Evolutionary conservation across 2,329 filamentous ascomycete species (phyloP).

Genomic region (Exophiala calicioides): DNA sequence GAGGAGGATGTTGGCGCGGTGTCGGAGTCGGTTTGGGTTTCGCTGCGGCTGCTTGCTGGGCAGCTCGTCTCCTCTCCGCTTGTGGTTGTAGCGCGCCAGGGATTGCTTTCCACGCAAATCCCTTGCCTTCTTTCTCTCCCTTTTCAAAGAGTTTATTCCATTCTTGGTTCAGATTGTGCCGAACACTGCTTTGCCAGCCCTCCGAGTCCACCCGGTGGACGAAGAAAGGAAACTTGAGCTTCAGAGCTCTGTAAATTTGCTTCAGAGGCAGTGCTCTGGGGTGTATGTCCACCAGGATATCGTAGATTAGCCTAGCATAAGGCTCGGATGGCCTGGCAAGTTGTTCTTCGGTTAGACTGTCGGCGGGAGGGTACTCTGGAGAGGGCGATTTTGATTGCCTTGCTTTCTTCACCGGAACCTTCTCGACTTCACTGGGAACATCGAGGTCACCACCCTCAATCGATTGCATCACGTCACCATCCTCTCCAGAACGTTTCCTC

Average conservation of each 20-base stretch:
- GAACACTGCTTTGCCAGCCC: slow-evolving; percentile 68
- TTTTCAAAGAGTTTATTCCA: slow-evolving; percentile 58
- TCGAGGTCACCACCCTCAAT: slow-evolving; percentile 38
- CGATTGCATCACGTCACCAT: slow-evolving; percentile 46
- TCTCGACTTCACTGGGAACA: slow-evolving; percentile 24
- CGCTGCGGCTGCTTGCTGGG: slow-evolving; percentile 22
- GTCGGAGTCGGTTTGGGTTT: slow-evolving; percentile 27
- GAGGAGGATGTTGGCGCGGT: slow-evolving; percentile 21
- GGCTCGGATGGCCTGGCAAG: slow-evolving; percentile 63
- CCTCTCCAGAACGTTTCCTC: slow-evolving; percentile 47
- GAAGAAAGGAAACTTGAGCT: slow-evolving; percentile 63
- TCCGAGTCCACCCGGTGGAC: slow-evolving; percentile 64
- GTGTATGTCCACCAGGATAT: slow-evolving; percentile 55
- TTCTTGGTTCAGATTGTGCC: slow-evolving; percentile 63
- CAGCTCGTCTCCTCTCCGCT: slow-evolving; percentile 27
- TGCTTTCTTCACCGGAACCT: slow-evolving; percentile 38
- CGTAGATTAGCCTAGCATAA: slow-evolving; percentile 65
- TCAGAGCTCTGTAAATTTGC: slow-evolving; percentile 66
- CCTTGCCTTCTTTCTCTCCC: slow-evolving; percentile 62
- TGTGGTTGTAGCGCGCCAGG: slow-evolving; percentile 41
- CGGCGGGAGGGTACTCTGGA: slow-evolving; percentile 60
- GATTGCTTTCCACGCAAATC: slow-evolving; percentile 64
- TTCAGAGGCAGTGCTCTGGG: slow-evolving; percentile 62
- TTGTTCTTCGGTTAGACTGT: slow-evolving; percentile 63
- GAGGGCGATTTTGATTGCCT: slow-evolving; percentile 58